phyloP scores from a whole-genome alignment of 306 rosid species.

The Canavalia gladiata region DNA sequence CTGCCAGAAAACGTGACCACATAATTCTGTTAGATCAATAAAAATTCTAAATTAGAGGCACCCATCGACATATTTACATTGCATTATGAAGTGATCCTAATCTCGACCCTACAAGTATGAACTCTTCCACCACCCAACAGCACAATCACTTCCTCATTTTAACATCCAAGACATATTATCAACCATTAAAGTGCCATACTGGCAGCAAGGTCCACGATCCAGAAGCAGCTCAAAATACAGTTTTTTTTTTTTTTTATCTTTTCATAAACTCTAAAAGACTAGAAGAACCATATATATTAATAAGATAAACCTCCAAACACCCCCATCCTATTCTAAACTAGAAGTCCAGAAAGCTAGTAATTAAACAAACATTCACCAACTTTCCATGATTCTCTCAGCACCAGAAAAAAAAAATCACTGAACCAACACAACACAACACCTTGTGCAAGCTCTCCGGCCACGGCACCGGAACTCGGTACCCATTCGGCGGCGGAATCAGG shows the following conservation, averaged over 20 bases:
- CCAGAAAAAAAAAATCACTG: not conserved
- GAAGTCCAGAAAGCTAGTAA: no score
- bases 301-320: not conserved
- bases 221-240: slow-evolving; percentile 17
- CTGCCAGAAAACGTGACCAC: not conserved
- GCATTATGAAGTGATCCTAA: not conserved
- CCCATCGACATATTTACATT: not conserved
- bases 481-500: slow-evolving; percentile 81
- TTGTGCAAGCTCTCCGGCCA: slow-evolving; percentile 97
- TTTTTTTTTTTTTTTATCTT: not conserved
- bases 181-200: not conserved
- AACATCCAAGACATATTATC: not conserved
- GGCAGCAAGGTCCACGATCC: not conserved
- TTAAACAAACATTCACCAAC: not conserved
- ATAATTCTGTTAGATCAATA: not conserved
- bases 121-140: slow-evolving; percentile 5
- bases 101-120: not conserved
- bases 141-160: not conserved
- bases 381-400: not conserved
- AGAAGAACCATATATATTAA: slow-evolving; percentile 10
- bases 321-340: slow-evolving; percentile 11
- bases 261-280: not conserved
- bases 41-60: slow-evolving; percentile 1
- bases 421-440: slow-evolving; percentile 55
- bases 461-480: slow-evolving; percentile 80